Base-by-base conservation (phyloP, 441 rosid genomes). In the Corymbia citriodora region DNA sequence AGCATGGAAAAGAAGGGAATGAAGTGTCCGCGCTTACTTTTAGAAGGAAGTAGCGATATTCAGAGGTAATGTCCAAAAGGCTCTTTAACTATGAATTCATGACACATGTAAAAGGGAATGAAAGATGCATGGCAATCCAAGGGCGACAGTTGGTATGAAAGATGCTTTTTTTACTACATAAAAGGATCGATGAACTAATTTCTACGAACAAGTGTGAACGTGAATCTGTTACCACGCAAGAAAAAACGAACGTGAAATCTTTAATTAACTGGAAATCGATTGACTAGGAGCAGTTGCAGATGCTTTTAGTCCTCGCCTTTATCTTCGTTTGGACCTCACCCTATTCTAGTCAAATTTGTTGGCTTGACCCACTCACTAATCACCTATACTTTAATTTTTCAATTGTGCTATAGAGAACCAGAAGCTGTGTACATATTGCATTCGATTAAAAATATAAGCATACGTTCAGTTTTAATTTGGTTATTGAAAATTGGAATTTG, bases 101-200 rank as follows among this genome's bases (percentile, higher is more conserved):
- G 55, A 54, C 55, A 2, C 55, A 14, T 53, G 65, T 59, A 0
- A 4, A 59, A 10, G 63, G 7, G n/a, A 25, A 59, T 1, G 65
- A 10, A 25, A 25, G 6, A 10, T 55, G 59, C 23, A 55, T 3
- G 59, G 59, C 25, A 55, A 55, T 57, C 29, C 2, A 1, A 57
- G 63, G 63, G 63, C 0, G 63, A 57, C 9, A 57, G 63, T 23
- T 57, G 13, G 13, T 9, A 57, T 5, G 1, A 9, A 23, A 9
- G 29, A 57, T 0, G 3, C 13, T 23, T 9, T 57, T 23, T 23
- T 0, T 9, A 4, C 0, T 3, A 12, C 13, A 57, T 57, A 0
- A 21, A 57, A 23, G 63, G 29, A 57, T 57, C 29, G 3, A 57
- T 9, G 13, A 57, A 57, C 13, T 23, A 57, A 57, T 21, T 27